Base-by-base conservation (phyloP, 345 rosid genomes). In the Clarkia xantiana region DNA sequence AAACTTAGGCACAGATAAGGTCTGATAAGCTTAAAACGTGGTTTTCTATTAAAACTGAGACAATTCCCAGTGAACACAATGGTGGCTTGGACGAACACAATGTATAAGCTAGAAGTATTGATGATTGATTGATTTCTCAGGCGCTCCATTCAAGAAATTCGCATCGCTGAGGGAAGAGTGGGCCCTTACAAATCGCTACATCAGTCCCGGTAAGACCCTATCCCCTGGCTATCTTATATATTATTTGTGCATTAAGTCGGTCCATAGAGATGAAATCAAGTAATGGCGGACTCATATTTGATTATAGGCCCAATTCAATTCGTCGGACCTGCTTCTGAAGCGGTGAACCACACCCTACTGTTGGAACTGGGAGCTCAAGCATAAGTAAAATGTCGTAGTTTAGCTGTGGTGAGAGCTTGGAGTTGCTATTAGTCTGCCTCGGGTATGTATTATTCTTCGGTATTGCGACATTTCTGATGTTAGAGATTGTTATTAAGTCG, bases 291-390 rank as follows among this genome's bases (percentile, higher is more conserved):
- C 18, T 16, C 25, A 40, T 17, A 12, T 11, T 34, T 47, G 11
- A 16, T 2, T 63, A 45, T 70, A 86, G 98, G 98, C 67, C 94
- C 98, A 11, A 78, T 91, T 65, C 98, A 91, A 62, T 91, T 91
- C 34, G 63, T 11, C 45, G 98, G 98, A 23, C 79, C 95, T 2
- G 72, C 79, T 42, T 66, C 95, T 2, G 64, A 68, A 53, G 85
- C 77, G 0, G 64, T 58, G 41, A 86, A 66, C 63, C 89, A 75
- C 70, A 91, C 96, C 10, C 64, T 86, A 34, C 64, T 76, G 46
- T 66, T 86, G 44, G 98, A 91, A 68, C 80, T 81, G 10, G 98
- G 87, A 22, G 85, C 82, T 51, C 52, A 54, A 65, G 9, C 8
- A 10, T 29, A 29, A 10, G 36, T 29, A 4, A n/a, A 29, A 29